Evolutionary conservation across 805 yeast species (phyloP).

Genomic region (Barnettozyma sucrosica): DNA sequence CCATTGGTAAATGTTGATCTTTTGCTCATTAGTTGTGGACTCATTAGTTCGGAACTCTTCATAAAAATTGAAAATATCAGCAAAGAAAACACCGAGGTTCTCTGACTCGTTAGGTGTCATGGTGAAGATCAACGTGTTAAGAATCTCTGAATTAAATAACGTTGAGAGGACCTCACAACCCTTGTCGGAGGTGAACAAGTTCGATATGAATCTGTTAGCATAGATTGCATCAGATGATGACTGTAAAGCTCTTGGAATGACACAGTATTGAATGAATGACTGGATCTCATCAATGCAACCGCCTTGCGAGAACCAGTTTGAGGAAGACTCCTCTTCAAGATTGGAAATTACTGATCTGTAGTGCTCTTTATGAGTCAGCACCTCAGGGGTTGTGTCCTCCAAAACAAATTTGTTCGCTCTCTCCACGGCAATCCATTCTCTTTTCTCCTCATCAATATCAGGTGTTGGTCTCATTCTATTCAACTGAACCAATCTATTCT

Average conservation of each 20-base stretch:
- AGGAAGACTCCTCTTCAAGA: slow-evolving; percentile 26
- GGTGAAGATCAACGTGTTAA: slow-evolving; percentile 58
- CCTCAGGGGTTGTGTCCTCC: slow-evolving; percentile 8
- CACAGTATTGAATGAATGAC: slow-evolving; percentile 52
- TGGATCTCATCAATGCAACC: slow-evolving; percentile 20
- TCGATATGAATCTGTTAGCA: slow-evolving; percentile 53
- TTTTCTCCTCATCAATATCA: slow-evolving; percentile 25
- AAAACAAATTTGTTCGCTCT: slow-evolving; percentile 9
- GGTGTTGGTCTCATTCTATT: slow-evolving; percentile 5
- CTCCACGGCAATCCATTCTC: slow-evolving; percentile 3
- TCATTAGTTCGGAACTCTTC: slow-evolving; percentile 39
- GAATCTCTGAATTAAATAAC: slow-evolving; percentile 42
- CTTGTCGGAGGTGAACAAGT: slow-evolving; percentile 38
- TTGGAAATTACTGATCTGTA: slow-evolving; percentile 22
- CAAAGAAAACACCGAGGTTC: slow-evolving; percentile 69
- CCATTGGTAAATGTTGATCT: slow-evolving; percentile 43
- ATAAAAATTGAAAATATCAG: slow-evolving; percentile 44
- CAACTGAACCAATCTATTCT: slow-evolving; percentile 29
- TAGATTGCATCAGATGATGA: slow-evolving; percentile 81
- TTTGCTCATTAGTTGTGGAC: slow-evolving; percentile 25
- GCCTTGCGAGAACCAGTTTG: slow-evolving; percentile 37
- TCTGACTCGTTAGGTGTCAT: slow-evolving; percentile 76
- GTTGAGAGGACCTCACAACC: slow-evolving; percentile 37
- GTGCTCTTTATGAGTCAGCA: slow-evolving; percentile 37
- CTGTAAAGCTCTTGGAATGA: slow-evolving; percentile 70